A percentile compares a stretch with the other conserved stretches of the same genome.
Conservation (phyloP, 768 basidiomycete species). For the Leccinellum albellum region DNA sequence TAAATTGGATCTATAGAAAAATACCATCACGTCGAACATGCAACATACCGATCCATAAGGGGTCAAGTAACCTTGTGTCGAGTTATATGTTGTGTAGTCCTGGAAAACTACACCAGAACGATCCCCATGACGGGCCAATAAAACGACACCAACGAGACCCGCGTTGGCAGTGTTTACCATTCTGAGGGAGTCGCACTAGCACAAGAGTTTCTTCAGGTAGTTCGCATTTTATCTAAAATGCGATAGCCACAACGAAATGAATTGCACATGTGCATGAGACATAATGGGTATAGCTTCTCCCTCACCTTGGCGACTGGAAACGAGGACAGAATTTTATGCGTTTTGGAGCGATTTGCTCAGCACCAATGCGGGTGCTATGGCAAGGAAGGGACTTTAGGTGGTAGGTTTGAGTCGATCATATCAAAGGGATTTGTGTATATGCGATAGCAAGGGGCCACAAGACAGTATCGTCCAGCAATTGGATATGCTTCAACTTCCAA, state of each 20-base stretch:
- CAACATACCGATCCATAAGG: constrained; percentile 65
- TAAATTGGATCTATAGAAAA: not conserved
- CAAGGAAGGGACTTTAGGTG: no score
- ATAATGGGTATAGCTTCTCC: not conserved
- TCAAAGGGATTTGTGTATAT: no score
- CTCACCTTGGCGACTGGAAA: not conserved
- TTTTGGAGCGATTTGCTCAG: no score
- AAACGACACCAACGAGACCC: constrained; percentile 63
- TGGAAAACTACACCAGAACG: constrained; percentile 59
- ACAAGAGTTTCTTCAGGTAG: no score
- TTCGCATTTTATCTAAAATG: not conserved
- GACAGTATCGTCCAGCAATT: no score
- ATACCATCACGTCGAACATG: not conserved
- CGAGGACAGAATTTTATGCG: not conserved
- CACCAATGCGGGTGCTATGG: no score
- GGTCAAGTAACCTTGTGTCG: constrained; percentile 61
- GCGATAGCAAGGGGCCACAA: no score
- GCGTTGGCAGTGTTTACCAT: constrained; percentile 27
- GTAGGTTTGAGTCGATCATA: no score
- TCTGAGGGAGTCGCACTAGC: not conserved
- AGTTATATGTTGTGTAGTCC: constrained; percentile 67
- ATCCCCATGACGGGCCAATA: constrained; percentile 76
- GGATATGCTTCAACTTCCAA: no score
- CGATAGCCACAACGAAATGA: not conserved
- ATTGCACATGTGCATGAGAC: not conserved